These are phyloP conservation scores for Arthrobotrys iridis DNA, from an alignment of 2,329 filamentous ascomycete species.

Conservation along the genomic window DNA sequence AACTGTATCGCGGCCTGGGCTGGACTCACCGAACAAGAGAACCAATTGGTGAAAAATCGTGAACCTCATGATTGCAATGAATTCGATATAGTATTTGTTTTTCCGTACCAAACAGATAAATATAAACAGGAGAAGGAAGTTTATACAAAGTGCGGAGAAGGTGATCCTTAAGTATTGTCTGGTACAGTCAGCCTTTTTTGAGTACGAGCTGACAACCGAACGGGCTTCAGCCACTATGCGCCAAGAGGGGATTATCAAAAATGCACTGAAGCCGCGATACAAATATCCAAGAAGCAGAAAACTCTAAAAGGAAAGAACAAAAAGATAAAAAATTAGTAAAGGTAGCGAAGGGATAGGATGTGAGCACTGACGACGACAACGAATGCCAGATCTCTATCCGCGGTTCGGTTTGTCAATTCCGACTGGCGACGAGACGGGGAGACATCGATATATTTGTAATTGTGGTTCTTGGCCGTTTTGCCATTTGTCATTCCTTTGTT, in stretches of 20 bases:
- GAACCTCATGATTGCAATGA: constrained; percentile 2
- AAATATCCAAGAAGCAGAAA: too few species aligned
- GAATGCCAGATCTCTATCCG: too few species aligned
- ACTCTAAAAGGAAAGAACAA: too few species aligned
- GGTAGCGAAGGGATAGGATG: neutral
- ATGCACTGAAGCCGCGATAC: neutral
- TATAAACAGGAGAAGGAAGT: neutral
- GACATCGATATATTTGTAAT: constrained; percentile 28
- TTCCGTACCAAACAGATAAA: neutral
- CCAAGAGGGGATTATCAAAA: neutral
- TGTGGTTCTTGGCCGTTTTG: neutral
- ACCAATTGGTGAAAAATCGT: neutral
- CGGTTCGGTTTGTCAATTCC: too few species aligned
- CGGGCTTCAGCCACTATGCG: constrained; percentile 2
- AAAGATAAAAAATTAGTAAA: constrained; percentile 9
- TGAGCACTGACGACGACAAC: constrained; percentile 1
- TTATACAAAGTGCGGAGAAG: neutral
- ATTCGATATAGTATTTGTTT: neutral
- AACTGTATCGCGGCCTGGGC: neutral
- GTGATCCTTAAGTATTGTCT: constrained; percentile 1
- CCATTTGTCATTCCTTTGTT: constrained; percentile 13
- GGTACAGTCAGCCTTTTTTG: constrained; percentile 16
- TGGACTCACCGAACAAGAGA: neutral
- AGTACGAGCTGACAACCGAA: too few species aligned
- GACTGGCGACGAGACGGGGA: neutral